Evolutionary conservation across 225 moss, liverwort and hornwort species (phyloP), one percentile per base, ranked within the genome.

Genomic region (Anthoceros angustus): DNA sequence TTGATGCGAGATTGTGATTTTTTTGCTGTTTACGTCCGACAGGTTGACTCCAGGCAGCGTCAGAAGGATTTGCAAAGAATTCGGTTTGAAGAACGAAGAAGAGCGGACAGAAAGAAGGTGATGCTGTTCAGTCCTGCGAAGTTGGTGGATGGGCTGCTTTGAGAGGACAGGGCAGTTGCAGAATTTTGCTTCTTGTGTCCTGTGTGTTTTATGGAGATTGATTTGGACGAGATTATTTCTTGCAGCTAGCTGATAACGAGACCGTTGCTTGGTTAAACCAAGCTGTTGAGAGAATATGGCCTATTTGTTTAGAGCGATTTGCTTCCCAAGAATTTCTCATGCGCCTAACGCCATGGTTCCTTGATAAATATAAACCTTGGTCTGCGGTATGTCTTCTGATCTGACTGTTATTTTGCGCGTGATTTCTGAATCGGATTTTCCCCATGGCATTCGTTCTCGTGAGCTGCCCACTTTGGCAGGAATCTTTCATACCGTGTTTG

Each of bases 221-320:
- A 32, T 32, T 32, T 32, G 1, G 6, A 55, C n/a, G 7, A 18
- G 7, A 55, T 55, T 55, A 12, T 15, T 18, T 55, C 7, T 66
- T 64, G 46, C 74, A 76, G 76, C 77, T 92, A 42, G 68, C 80
- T 16, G 92, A 92, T 67, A 83, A 84, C 25, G 98, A 98, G 76
- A 87, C 89, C 12, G 86, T 82, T 14, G 84, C 87, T 63, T 98
- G 98, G 98, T 77, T 98, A 73, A 89, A 98, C 67, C 64, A 79
- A 67, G 67, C 79, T 11, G 0, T 83, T 24, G 83, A 83, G 74
- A 80, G 40, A 64, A 40, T 87, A 7, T 98, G 98, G 98, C 89
- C 98, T 18, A 72, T 92, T 10, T 92, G 85, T 63, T 18, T 92
- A 68, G 86, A 92, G 71, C 80, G 74, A 25, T 87, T 98, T 64